A percentile compares a stretch with the other conserved stretches of the same genome.
phyloP scores from a whole-genome alignment of 352 stramenopile genomes.

The Phytophthora sp. region DNA sequence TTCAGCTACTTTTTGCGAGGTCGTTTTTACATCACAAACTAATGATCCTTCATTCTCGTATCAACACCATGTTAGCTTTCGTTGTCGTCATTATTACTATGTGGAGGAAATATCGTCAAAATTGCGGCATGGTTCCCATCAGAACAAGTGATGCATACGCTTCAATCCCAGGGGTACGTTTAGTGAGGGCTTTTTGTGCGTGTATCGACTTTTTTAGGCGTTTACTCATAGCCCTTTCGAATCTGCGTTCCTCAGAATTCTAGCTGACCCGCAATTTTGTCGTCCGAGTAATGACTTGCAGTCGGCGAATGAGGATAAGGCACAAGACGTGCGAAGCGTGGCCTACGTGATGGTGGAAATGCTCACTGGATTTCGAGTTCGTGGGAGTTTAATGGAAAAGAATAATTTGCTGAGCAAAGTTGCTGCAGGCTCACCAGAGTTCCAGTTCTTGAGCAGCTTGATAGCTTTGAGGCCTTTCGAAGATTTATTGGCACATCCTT shows the following conservation, averaged over 20 bases:
- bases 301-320: not conserved
- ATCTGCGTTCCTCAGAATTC: conserved; percentile 24
- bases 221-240: not conserved
- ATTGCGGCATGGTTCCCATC: conserved; percentile 56
- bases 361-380: conserved; percentile 54
- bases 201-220: not conserved
- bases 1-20: not conserved
- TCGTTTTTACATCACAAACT: not conserved
- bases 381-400: conserved; percentile 39
- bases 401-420: conserved; percentile 40
- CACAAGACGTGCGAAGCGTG: conserved; percentile 58
- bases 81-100: conserved; percentile 49
- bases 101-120: conserved; percentile 35
- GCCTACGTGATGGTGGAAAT: conserved; percentile 69
- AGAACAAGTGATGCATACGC: conserved; percentile 14
- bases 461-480: conserved; percentile 25
- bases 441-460: conserved; percentile 41
- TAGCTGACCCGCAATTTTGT: conserved; percentile 40
- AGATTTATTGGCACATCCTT: conserved; percentile 19
- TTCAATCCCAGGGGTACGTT: conserved; percentile 35
- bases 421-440: conserved; percentile 26
- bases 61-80: conserved; percentile 51
- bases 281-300: conserved; percentile 36
- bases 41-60: not conserved
- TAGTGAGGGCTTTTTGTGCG: not conserved